Evolutionary conservation across 1,284 basidiomycete species (phyloP), one percentile per base, ranked within the genome.

Genomic region (Heterobasidion parviporum): DNA sequence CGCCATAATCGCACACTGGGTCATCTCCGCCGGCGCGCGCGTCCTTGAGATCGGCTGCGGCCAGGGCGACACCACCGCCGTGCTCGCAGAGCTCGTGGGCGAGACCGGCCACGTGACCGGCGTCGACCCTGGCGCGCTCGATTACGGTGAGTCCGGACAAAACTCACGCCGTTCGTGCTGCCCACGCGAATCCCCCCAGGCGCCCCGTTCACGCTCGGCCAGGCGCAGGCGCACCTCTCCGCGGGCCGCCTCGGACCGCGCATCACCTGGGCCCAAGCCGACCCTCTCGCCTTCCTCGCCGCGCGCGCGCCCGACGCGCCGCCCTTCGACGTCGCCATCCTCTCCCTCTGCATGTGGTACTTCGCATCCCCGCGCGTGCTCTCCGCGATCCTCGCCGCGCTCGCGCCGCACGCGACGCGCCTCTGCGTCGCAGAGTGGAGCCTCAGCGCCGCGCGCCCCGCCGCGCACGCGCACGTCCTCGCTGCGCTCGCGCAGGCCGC

Each of bases 41-140:
- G 63, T 76, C 3, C 64, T 76, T 1, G 74, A 77, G 58, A 60
- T 76, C 12, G 74, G 74, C 35, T 76, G 74, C 58, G 75, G 74
- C 1, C 74, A 75, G 54, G 75, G 75, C 12, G 75, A 77, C 56
- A 70, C 68, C 55, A 75, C 74, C 0, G 64, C 68, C n/a, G 71
- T 67, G 4, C 65, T 77, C 2, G 74, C 74, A 18, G 63, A 65
- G 14, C 65, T 67, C 7, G 71, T 75, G 8, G 75, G 74, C 2
- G 61, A 63, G 0, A 57, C 54, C 0, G 75, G 74, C 3, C 69
- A 70, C 49, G 71, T 76, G 20, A 72, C 69, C 26, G 74, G 70
- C 1, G 61, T 76, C 18, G 74, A 77, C 57, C 74, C 74, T 15
- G 75, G 65, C 0, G 63, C 68, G 16, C 62, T 70, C 9, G 67